Evolutionary conservation across 129 eudicot species (phyloP), one percentile per base, ranked within the genome.

Genomic region (Pseudognaphalium luteoalbum): DNA sequence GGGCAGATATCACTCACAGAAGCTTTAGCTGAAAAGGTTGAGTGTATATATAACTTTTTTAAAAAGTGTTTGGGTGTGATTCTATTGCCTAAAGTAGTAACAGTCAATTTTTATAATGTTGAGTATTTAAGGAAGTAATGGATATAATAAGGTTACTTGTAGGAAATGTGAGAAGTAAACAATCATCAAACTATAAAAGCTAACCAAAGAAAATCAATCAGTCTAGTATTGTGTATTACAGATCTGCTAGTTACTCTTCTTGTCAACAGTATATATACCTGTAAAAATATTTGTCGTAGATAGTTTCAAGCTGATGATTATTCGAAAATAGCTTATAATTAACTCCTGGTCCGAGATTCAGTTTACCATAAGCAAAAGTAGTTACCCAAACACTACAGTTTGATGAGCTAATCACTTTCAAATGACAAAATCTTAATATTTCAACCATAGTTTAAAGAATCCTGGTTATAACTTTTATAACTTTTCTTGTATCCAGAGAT

Each of bases 1-100:
- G 97, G 97, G 10, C 89, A 91, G 72, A 81, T 57, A 75, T 58
- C 91, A 64, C 85, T 91, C 2, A 91, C 91, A 61, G 75, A 86
- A 81, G 94, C 94, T 70, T 73, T 91, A 54, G 91, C 92, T 52
- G 85, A 85, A 76, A 91, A 91, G 97, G 97, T 88, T 28, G 29
- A 42, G 50, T 10, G 50, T 42, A 2, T 10, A 6, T 47, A 52
- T 51, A 20, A 42, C 20, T 66, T 39, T 25, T 30, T 42, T 44
- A 44, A 74, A 16, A 25, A 44, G n/a, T 30, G 22, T 29, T 32
- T 63, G 68, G 68, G 4, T 10, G 37, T 15, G 42, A 11, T 0
- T 64, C 20, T 64, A 29, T 35, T 35, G 41, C 41, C 10, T 35
- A 35, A 35, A 35, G 41, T 35, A 4, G 39, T 35, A 34, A 35